These are phyloP conservation scores for Psilocybe sp. DNA, from an alignment of 768 basidiomycete genomes.

Conservation along the genomic window DNA sequence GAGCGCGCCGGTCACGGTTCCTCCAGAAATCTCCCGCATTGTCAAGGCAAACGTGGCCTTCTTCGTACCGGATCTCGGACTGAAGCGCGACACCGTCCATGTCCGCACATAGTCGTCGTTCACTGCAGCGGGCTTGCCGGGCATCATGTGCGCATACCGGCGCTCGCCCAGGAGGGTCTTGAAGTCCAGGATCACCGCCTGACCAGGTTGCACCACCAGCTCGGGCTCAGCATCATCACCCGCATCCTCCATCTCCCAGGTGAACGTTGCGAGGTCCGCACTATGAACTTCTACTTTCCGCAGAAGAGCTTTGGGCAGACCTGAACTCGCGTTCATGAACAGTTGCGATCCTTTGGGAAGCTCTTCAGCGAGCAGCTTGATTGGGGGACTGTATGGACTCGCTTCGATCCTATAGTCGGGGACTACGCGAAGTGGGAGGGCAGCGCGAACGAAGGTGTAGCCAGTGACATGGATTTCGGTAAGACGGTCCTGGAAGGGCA, in stretches of 20 bases:
- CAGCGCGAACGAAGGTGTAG: slow-evolving; percentile 49
- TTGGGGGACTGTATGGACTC: slow-evolving; percentile 60
- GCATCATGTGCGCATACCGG: slow-evolving; percentile 52
- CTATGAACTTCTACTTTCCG: slow-evolving; percentile 39
- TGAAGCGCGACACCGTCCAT: slow-evolving; percentile 51
- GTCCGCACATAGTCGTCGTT: slow-evolving; percentile 66
- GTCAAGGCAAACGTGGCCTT: slow-evolving; percentile 36
- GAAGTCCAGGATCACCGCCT: slow-evolving; percentile 56
- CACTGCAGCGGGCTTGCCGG: slow-evolving; percentile 36
- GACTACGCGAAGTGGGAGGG: slow-evolving; percentile 49
- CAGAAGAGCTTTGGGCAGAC: slow-evolving; percentile 32
- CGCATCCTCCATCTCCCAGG: slow-evolving; percentile 34
- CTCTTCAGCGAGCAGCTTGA: slow-evolving; percentile 52
- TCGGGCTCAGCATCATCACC: too few species aligned
- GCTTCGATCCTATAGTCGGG: slow-evolving; percentile 16
- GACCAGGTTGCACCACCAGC: slow-evolving; percentile 41
- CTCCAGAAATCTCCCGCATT: slow-evolving; percentile 52
- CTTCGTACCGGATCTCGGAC: slow-evolving; percentile 7
- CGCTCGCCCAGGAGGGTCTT: slow-evolving; percentile 44
- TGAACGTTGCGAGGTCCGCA: slow-evolving; percentile 53
- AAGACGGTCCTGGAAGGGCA: slow-evolving; percentile 53
- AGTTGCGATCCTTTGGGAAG: slow-evolving; percentile 15
- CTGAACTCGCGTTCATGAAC: slow-evolving; percentile 20
- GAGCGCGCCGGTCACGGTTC: slow-evolving; percentile 54
- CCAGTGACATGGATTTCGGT: slow-evolving; percentile 50